Evolutionary conservation across 768 basidiomycete genomes (phyloP).

Genomic region (Psilocybe cyanescens): DNA sequence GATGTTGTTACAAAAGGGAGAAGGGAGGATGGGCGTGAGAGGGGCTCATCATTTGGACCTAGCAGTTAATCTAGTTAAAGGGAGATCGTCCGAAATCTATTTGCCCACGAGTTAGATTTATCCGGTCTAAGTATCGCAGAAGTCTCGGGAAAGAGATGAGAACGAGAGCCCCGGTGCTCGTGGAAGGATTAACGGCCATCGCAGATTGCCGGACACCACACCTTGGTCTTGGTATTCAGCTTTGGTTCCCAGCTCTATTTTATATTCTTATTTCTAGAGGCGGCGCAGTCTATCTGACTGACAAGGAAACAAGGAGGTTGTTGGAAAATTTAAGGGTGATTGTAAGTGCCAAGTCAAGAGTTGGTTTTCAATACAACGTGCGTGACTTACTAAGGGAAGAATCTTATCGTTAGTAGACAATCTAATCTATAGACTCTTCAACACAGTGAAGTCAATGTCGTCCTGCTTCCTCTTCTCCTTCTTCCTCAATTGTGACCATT

Average conservation of each 20-base stretch:
- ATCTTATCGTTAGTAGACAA: background rate
- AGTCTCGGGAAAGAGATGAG: conserved; percentile 33
- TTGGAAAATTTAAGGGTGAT: conserved; percentile 1
- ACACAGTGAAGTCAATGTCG: background rate
- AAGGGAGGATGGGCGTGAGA: conserved; percentile 27
- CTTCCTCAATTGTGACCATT: background rate
- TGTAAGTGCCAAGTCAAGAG: conserved; percentile 3
- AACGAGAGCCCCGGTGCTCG: conserved; percentile 25
- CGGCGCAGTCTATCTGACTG: conserved; percentile 1
- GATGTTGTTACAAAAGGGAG: conserved; percentile 11
- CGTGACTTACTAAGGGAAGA: background rate
- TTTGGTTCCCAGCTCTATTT: conserved; percentile 11
- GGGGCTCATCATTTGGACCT: conserved; percentile 26
- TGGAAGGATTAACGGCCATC: conserved; percentile 24
- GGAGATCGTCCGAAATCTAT: conserved; percentile 25
- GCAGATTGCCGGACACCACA: conserved; percentile 29
- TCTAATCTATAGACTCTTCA: background rate
- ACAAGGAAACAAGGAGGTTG: conserved; percentile 6
- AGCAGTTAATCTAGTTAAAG: conserved; percentile 26
- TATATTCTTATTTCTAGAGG: conserved; percentile 6
- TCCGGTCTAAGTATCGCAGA: conserved; percentile 32
- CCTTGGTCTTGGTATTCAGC: conserved; percentile 16
- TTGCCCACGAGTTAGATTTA: conserved; percentile 33
- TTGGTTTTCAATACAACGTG: conserved; percentile 1
- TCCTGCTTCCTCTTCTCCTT: background rate